Evolutionary conservation across 805 yeast species (phyloP), one percentile per base, ranked within the genome.

Genomic region (Wickerhamiella spandovensis): DNA sequence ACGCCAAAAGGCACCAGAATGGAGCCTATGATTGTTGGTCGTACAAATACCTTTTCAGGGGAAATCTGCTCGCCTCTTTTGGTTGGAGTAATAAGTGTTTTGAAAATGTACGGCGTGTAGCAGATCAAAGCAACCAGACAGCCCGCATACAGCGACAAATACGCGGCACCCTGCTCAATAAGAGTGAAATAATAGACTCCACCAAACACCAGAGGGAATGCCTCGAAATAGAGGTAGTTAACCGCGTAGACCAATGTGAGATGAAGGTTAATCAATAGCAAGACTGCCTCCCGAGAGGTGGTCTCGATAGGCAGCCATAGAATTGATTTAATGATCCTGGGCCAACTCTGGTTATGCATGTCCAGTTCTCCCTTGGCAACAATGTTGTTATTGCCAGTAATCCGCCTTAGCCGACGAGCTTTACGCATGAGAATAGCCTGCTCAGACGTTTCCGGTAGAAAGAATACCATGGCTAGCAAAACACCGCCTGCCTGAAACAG

Each of bases 151-250:
- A 74, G 63, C 15, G 76, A 68, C 41, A 75, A 44, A 61, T 69
- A 80, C 0, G 80, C 62, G 3, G 69, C 63, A 17, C 82, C 79
- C 32, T 62, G 53, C 48, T 73, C 76, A 30, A 77, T 67, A 20
- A 69, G 57, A 3, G 75, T 70, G 62, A 79, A 79, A 32, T 67
- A 58, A 54, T 76, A 68, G 21, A 68, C 57, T 2, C 69, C 73
- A 6, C 54, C 50, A 53, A 72, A 80, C 2, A 76, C 78, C 32
- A 78, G 65, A 10, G 85, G 84, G 64, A 76, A 77, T 4, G 77
- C 78, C 62, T 80, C 84, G 56, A 79, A 76, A 69, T 76, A 79
- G 20, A 77, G 61, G 60, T 77, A 80, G 54, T 75, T 56, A 30
- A 73, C 62, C 30, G 81, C 74, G 60, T 79, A 79, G 8, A 72